Percentiles rank a stretch among this genome's conserved stretches.
These are phyloP conservation scores for Prunus yedoensis DNA, from an alignment of 331 rosid species.

Conservation along the genomic window DNA sequence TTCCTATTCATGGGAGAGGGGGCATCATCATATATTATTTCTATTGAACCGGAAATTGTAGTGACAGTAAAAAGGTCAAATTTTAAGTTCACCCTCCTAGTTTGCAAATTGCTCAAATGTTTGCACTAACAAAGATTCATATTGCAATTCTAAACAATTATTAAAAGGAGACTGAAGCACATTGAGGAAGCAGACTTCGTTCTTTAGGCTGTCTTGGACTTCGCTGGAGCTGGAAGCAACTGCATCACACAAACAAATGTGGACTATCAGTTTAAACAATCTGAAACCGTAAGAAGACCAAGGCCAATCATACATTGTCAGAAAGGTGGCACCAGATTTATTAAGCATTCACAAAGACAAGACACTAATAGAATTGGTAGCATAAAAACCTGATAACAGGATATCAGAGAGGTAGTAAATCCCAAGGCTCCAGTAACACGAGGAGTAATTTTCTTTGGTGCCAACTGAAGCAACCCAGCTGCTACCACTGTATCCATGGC, in stretches of 20 bases:
- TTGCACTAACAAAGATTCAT: conserved; percentile 37
- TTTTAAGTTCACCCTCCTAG: conserved; percentile 16
- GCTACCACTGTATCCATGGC: conserved; percentile 82
- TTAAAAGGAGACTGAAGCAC: conserved; percentile 30
- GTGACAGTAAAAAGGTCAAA: conserved; percentile 12
- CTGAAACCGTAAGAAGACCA: not conserved
- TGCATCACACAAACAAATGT: conserved; percentile 42
- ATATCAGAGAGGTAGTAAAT: conserved; percentile 71
- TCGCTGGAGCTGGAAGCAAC: conserved; percentile 83
- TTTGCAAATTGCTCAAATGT: conserved; percentile 27
- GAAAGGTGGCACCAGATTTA: not conserved
- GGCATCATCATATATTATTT: conserved; percentile 20
- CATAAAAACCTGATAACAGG: conserved; percentile 79
- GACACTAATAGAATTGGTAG: not conserved
- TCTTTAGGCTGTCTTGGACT: conserved; percentile 64
- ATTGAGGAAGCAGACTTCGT: conserved; percentile 19
- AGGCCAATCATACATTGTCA: not conserved
- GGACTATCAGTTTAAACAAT: conserved; percentile 21
- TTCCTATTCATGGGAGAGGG: not conserved
- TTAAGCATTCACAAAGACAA: not conserved
- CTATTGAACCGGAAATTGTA: conserved; percentile 18
- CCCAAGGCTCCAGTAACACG: conserved; percentile 96
- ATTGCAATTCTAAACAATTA: conserved; percentile 38
- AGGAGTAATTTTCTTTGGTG: conserved; percentile 83
- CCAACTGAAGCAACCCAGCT: conserved; percentile 86